These are phyloP conservation scores for Yarrowia divulgata DNA, from an alignment of 805 yeast species.

Conservation along the genomic window DNA sequence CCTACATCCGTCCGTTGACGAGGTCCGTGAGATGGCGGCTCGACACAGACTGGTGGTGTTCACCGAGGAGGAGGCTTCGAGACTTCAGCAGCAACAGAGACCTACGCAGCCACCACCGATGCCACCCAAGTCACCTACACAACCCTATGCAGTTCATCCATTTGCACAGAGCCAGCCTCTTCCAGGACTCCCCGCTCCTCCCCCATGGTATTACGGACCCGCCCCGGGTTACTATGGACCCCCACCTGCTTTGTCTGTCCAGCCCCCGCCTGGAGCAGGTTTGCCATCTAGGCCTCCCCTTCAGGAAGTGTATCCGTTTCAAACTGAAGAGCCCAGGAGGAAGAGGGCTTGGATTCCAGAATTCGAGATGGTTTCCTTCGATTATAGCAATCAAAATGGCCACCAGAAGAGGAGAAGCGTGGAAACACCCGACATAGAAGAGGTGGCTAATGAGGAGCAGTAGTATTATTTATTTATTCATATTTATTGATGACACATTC, in stretches of 20 bases:
- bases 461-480: no score
- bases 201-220: no score
- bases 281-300: not conserved
- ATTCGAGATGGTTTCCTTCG: not conserved
- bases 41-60: not conserved
- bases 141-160: not conserved
- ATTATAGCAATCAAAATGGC: not conserved
- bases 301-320: not conserved
- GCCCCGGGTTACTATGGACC: no score
- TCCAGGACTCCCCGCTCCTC: no score
- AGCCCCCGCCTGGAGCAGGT: not conserved
- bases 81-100: not conserved
- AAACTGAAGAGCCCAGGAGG: no score
- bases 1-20: not conserved
- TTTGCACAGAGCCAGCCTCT: not conserved
- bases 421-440: not conserved
- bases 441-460: not conserved
- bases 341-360: not conserved
- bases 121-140: not conserved
- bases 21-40: not conserved
- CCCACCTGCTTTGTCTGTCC: no score
- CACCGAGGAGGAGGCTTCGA: not conserved
- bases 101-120: not conserved
- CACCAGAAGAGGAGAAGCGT: no score
- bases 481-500: no score